Evolutionary conservation across 164 flowering plant genomes (phyloP).

Genomic region (Umbellularia californica): DNA sequence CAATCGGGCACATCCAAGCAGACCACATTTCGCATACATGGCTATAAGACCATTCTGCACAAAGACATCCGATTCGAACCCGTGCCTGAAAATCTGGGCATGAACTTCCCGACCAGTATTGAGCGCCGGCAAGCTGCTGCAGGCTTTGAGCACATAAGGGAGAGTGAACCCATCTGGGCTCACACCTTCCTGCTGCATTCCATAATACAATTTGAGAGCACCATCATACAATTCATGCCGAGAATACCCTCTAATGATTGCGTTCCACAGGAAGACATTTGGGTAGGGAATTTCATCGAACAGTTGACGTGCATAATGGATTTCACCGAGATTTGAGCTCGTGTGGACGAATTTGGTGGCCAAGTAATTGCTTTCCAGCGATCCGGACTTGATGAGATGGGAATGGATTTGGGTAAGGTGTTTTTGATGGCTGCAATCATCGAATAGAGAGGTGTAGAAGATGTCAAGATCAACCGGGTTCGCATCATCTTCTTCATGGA

Average conservation of each 20-base stretch:
- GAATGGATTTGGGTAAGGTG: constrained; percentile 32
- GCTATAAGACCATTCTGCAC: constrained; percentile 37
- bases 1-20: constrained; percentile 9
- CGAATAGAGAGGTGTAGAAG: constrained; percentile 24
- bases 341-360: constrained; percentile 27
- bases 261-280: constrained; percentile 73
- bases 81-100: constrained; percentile 23
- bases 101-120: constrained; percentile 18
- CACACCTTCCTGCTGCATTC: constrained; percentile 46
- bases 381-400: constrained; percentile 23
- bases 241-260: constrained; percentile 55
- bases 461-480: constrained; percentile 19
- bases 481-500: constrained; percentile 8
- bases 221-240: constrained; percentile 33
- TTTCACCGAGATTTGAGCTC: constrained; percentile 21
- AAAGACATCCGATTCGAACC: constrained; percentile 33
- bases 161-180: constrained; percentile 33
- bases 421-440: constrained; percentile 13
- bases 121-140: constrained; percentile 12
- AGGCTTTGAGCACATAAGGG: constrained; percentile 30
- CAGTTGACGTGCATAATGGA: constrained; percentile 41
- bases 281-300: constrained; percentile 62
- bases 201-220: constrained; percentile 42
- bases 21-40: constrained; percentile 27
- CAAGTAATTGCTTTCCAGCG: constrained; percentile 20